Conservation (phyloP, 2,329 filamentous ascomycete genomes). For the Botryotinia calthae region DNA sequence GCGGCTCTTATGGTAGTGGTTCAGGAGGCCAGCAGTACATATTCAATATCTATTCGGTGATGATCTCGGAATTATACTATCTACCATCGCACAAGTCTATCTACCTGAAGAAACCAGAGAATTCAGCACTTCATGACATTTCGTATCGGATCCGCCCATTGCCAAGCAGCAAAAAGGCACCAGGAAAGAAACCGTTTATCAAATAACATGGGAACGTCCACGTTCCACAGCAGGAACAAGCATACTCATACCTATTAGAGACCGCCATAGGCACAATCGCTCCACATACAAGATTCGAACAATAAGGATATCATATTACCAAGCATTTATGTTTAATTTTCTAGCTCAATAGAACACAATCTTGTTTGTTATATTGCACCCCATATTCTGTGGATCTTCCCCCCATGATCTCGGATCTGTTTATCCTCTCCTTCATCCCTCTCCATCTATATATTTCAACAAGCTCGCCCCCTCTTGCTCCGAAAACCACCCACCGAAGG, state of each 20-base stretch:
- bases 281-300: background rate
- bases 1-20: background rate
- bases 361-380: background rate
- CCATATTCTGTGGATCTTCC: background rate
- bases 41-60: background rate
- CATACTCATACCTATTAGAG: background rate
- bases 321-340: background rate
- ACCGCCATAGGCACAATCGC: background rate
- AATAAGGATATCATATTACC: background rate
- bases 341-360: background rate
- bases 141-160: background rate
- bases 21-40: background rate
- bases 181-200: background rate
- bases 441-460: background rate
- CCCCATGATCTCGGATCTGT: background rate
- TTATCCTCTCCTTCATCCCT: background rate
- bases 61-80: background rate
- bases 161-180: background rate
- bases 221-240: background rate
- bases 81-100: background rate
- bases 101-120: too few species aligned
- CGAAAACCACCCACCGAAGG: background rate
- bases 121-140: background rate
- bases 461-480: background rate
- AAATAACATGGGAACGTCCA: background rate